Conservation (phyloP, 208 protist genomes). For the Crithidia acanthocephali region DNA sequence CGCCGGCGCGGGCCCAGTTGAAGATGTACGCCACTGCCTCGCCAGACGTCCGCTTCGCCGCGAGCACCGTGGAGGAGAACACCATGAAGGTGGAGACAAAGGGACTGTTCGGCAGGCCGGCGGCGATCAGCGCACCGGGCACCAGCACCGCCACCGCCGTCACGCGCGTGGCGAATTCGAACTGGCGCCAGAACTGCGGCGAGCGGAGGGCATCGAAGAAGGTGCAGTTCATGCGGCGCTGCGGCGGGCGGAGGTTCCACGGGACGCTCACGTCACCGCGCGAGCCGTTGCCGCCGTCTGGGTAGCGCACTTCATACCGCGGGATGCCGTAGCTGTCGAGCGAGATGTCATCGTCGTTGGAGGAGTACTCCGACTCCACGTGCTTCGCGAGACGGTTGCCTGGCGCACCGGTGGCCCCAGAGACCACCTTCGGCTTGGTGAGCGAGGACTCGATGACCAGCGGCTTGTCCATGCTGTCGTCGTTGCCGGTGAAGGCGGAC, state of each 20-base stretch:
- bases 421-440: slow-evolving; percentile 8
- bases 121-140: slow-evolving; percentile 66
- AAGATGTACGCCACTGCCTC: slow-evolving; percentile 79
- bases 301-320: slow-evolving; percentile 56
- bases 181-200: slow-evolving; percentile 77
- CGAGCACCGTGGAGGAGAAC: slow-evolving; percentile 70
- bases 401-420: not conserved
- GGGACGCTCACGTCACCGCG: slow-evolving; percentile 60
- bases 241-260: slow-evolving; percentile 60
- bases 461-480: slow-evolving; percentile 25
- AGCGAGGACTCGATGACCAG: not conserved
- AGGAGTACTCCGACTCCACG: not conserved
- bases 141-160: slow-evolving; percentile 68
- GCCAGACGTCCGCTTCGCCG: slow-evolving; percentile 71
- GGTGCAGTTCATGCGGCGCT: slow-evolving; percentile 33
- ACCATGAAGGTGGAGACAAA: slow-evolving; percentile 73
- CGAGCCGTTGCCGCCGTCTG: slow-evolving; percentile 16
- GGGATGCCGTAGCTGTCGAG: slow-evolving; percentile 77
- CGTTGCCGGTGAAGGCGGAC: not conserved
- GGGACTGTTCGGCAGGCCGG: slow-evolving; percentile 44
- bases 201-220: slow-evolving; percentile 72
- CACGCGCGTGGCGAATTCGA: slow-evolving; percentile 81
- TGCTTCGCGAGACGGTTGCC: slow-evolving; percentile 22
- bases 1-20: slow-evolving; percentile 68
- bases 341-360: slow-evolving; percentile 38